Percentiles rank a stretch among this genome's conserved stretches.
Conservation (phyloP, 139 green algal genomes). For the Zygnema cylindricum region DNA sequence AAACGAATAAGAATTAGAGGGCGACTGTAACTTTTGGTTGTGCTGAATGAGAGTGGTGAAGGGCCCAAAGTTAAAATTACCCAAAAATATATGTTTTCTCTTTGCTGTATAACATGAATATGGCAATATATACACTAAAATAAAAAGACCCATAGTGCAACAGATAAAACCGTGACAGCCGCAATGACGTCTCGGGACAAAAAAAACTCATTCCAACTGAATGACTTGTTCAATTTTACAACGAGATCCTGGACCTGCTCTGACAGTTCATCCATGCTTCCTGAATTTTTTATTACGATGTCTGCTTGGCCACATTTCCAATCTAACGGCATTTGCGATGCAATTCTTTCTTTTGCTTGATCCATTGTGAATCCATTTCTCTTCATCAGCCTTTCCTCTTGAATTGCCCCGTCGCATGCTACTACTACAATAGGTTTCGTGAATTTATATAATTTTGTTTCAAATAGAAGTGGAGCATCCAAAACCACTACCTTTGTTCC, state of each 20-base stretch:
- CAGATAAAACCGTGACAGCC: neutral
- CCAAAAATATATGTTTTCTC: too few relatives aligned
- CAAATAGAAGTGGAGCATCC: constrained; percentile 43
- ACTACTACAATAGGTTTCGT: constrained; percentile 32
- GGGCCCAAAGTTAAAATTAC: too few relatives aligned
- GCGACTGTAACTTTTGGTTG: too few relatives aligned
- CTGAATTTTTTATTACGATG: constrained; percentile 22
- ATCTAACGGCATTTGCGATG: constrained; percentile 24
- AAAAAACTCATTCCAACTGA: neutral
- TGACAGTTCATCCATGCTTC: constrained; percentile 5
- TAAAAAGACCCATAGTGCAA: neutral
- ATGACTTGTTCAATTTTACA: neutral
- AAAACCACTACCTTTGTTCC: constrained; percentile 22
- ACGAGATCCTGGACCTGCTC: constrained; percentile 6
- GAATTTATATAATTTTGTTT: constrained; percentile 12
- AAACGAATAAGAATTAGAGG: too few relatives aligned
- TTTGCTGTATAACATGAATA: too few relatives aligned
- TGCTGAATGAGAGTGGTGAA: too few relatives aligned
- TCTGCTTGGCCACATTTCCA: constrained; percentile 21
- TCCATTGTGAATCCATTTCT: constrained; percentile 1
- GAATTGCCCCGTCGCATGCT: neutral
- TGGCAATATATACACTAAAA: too few relatives aligned
- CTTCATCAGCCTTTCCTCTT: constrained; percentile 24
- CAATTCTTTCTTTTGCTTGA: constrained; percentile 15
- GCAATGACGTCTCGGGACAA: neutral